Base-by-base conservation (phyloP, 2,329 filamentous ascomycete genomes). In the Paradendryphiella salina region DNA sequence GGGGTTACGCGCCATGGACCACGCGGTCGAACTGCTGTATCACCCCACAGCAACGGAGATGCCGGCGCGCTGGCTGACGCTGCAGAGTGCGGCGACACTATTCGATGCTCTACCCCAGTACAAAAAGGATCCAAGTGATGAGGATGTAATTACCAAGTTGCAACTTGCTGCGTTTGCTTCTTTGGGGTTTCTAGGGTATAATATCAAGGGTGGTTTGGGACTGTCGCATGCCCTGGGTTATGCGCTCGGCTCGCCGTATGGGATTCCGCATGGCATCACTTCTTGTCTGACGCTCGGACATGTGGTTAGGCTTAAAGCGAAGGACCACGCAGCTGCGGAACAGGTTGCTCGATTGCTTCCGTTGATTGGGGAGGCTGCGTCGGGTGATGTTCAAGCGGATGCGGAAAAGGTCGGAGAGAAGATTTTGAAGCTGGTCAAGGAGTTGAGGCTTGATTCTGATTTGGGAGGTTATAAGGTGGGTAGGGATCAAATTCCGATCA, bases 201-300 rank as follows among this genome's bases (percentile, higher is more conserved):
- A 82, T 46, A 56, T 81, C 21, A 77, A 78, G 36, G 78, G 78
- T n/a, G 75, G 75, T 0, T 63, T 82, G 0, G 81, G 81, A 0
- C 66, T 83, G 2, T 72, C 65, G 3, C 78, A 80, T 49, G 66
- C 69, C 0, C 56, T 80, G 41, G 77, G 77, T 0, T 82, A 83
- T 57, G 80, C 81, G 0, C 66, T 84, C 2, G 81, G 81, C 0
- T 76, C 73, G 2, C 81, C 81, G 0, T 84, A 83, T 55, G 64
- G 71, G 0, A 83, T 84, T 32, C 81, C 81, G 0, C 81, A 84
- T 54, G 81, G 81, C 0, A 77, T 82, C 37, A 84, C 81, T 0
- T 78, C 75, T 1, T 82, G 80, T 58, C 60, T 84, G 38, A 82
- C 80, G 0, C 71, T 84, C 0, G 78, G 79, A 0, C 77, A 79